These are phyloP conservation scores for Abelmoschus esculentus DNA, from an alignment of 345 rosid species.

Conservation along the genomic window DNA sequence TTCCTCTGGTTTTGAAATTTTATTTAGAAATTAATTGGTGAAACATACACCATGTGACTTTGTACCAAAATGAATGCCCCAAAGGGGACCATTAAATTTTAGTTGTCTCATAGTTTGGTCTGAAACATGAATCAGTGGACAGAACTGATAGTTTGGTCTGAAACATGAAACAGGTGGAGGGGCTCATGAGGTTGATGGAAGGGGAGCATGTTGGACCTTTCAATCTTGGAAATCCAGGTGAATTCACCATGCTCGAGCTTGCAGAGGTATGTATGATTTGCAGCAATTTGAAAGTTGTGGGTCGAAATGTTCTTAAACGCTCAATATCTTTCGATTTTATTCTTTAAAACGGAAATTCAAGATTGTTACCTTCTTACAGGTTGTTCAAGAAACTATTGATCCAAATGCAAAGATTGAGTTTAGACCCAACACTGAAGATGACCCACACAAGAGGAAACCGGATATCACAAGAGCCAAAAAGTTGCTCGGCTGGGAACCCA, in stretches of 20 bases:
- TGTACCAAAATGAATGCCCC: slow-evolving; percentile 7
- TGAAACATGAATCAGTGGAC: neutral
- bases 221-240: slow-evolving; percentile 95
- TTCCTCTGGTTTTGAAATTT: neutral
- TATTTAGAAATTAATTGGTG: neutral
- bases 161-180: slow-evolving; percentile 59
- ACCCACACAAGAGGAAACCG: neutral
- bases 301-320: no score
- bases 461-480: neutral
- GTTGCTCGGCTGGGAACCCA: neutral
- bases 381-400: neutral
- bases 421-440: neutral
- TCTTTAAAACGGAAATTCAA: neutral
- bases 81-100: slow-evolving; percentile 10
- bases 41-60: slow-evolving; percentile 16
- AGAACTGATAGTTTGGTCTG: neutral
- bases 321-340: no score
- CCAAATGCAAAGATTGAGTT: neutral
- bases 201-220: slow-evolving; percentile 99
- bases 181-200: slow-evolving; percentile 95
- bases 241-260: slow-evolving; percentile 98
- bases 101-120: slow-evolving; percentile 1
- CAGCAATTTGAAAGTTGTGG: no score
- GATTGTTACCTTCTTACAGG: neutral
- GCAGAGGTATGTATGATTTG: slow-evolving; percentile 46